These are phyloP conservation scores for Dryas alaskensis DNA, from an alignment of 306 rosid species.

Conservation along the genomic window DNA sequence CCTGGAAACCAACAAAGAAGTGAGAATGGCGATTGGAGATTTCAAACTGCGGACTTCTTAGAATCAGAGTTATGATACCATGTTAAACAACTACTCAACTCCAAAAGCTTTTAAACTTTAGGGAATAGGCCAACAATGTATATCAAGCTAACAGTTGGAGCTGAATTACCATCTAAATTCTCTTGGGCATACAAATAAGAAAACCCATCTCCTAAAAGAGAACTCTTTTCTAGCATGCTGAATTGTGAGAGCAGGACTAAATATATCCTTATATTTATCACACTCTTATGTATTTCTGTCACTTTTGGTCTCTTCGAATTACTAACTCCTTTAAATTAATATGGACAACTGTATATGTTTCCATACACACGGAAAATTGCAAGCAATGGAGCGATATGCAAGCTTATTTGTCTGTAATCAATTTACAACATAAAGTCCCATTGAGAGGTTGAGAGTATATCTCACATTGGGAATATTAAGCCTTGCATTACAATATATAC, in stretches of 20 bases:
- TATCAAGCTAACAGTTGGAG: background rate
- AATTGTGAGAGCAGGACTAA: background rate
- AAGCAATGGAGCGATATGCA: background rate
- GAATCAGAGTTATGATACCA: too few relatives aligned
- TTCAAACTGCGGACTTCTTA: too few relatives aligned
- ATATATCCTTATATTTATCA: background rate
- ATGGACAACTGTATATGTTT: background rate
- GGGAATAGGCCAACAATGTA: too few relatives aligned
- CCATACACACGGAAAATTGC: background rate
- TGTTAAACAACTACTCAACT: too few relatives aligned
- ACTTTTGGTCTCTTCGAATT: background rate
- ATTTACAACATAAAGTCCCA: background rate
- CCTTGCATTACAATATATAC: too few relatives aligned
- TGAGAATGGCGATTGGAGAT: too few relatives aligned
- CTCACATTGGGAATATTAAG: too few relatives aligned
- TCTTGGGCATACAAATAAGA: background rate
- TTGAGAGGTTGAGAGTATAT: too few relatives aligned
- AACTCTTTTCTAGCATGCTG: background rate
- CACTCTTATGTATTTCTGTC: background rate
- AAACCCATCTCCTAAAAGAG: slow-evolving; percentile 1
- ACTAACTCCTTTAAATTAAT: background rate
- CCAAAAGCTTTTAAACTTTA: too few relatives aligned
- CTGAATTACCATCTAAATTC: background rate
- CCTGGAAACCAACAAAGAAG: too few relatives aligned
- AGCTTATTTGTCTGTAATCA: background rate